phyloP scores from a whole-genome alignment of 176 grass and related monocot species.

The Eragrostis curvula region DNA sequence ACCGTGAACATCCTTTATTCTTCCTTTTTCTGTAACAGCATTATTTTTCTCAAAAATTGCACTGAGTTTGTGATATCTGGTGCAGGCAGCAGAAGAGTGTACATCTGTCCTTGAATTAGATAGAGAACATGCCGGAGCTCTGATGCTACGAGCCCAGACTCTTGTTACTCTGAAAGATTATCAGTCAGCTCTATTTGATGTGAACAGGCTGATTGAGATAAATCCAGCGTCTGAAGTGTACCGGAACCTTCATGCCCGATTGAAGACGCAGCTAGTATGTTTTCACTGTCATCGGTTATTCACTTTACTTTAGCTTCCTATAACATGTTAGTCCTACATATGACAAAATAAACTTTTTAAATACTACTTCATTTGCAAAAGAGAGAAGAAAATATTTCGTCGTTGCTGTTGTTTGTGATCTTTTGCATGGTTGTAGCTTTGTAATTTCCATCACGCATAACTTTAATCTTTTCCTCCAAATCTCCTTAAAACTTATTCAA shows the following conservation, averaged over 20 bases:
- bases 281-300: background rate
- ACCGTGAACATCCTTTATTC: slow-evolving; percentile 5
- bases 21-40: slow-evolving; percentile 24
- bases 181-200: slow-evolving; percentile 97
- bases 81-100: slow-evolving; percentile 92
- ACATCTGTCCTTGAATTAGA: slow-evolving; percentile 96
- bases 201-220: slow-evolving; percentile 83
- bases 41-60: slow-evolving; percentile 1
- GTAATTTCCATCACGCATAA: background rate
- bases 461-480: background rate
- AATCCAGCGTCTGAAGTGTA: slow-evolving; percentile 94
- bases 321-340: background rate
- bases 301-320: slow-evolving; percentile 14
- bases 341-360: background rate
- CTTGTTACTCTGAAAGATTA: slow-evolving; percentile 93
- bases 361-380: slow-evolving; percentile 3
- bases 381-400: background rate
- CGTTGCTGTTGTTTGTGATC: background rate
- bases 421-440: background rate
- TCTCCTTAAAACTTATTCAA: slow-evolving; percentile 15
- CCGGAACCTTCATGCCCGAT: slow-evolving; percentile 69
- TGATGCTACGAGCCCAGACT: slow-evolving; percentile 96
- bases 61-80: slow-evolving; percentile 4
- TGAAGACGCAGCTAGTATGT: slow-evolving; percentile 94
- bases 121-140: slow-evolving; percentile 80